A percentile compares a stretch with the other conserved stretches of the same genome.
These are phyloP conservation scores for Acrocalymma vagum DNA, from an alignment of 2,329 filamentous ascomycete species.

Conservation along the genomic window DNA sequence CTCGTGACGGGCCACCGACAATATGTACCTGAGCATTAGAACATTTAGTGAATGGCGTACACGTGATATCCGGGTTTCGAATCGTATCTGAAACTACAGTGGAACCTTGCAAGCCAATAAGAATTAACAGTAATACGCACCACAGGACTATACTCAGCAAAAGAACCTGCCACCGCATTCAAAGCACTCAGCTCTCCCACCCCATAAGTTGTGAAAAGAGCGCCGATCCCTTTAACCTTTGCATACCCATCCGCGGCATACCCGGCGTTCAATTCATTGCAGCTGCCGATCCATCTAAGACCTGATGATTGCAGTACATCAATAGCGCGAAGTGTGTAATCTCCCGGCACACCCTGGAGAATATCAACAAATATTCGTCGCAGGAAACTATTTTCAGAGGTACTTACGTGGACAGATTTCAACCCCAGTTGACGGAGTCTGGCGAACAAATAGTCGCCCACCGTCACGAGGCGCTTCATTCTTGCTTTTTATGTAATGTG, in stretches of 20 bases:
- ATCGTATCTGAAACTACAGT: conserved; percentile 20
- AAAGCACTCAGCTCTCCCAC: conserved; percentile 73
- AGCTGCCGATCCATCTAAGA: conserved; percentile 55
- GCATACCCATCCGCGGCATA: conserved; percentile 65
- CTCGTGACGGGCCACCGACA: conserved; percentile 59
- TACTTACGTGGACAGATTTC: conserved; percentile 38
- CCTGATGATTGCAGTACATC: conserved; percentile 43
- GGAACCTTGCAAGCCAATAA: neutral
- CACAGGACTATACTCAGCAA: conserved; percentile 75
- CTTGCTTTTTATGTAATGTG: too few relatives aligned
- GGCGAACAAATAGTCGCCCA: conserved; percentile 49
- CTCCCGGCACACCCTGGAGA: conserved; percentile 46
- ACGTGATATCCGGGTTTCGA: conserved; percentile 19
- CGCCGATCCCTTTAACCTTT: conserved; percentile 66
- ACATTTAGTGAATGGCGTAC: too few relatives aligned
- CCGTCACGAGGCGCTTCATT: too few relatives aligned
- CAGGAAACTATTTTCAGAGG: too few relatives aligned
- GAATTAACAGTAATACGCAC: conserved; percentile 35
- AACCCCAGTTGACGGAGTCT: conserved; percentile 50
- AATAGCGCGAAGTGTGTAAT: conserved; percentile 38
- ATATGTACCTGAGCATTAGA: conserved; percentile 64
- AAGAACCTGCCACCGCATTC: conserved; percentile 76
- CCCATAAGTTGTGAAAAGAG: conserved; percentile 78
- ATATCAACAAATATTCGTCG: neutral
- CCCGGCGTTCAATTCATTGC: conserved; percentile 63